Conservation (phyloP, 1,284 basidiomycete species). For the Puccinia novopanici region DNA sequence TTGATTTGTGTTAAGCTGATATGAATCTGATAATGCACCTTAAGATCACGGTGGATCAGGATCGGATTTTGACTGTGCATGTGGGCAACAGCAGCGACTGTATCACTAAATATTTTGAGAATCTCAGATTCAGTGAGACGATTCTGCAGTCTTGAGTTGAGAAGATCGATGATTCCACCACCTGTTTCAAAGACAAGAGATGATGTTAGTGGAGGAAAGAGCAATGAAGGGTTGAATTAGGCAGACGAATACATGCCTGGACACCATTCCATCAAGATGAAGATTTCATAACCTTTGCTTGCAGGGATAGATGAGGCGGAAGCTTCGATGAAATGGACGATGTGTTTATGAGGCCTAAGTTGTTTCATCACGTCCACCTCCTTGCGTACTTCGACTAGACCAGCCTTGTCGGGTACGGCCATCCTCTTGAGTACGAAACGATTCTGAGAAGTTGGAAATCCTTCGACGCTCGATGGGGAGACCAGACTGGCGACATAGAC, state of each 20-base stretch:
- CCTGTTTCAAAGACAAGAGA: conserved; percentile 63
- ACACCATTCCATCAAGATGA: conserved; percentile 99
- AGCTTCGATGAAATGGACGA: conserved; percentile 87
- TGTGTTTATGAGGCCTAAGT: conserved; percentile 84
- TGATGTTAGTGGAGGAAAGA: neutral
- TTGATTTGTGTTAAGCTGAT: neutral
- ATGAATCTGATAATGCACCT: conserved; percentile 60
- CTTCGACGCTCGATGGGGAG: conserved; percentile 52
- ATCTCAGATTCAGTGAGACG: conserved; percentile 93
- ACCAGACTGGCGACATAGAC: conserved; percentile 85
- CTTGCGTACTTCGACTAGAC: conserved; percentile 91
- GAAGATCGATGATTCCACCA: conserved; percentile 98
- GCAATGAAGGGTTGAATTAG: conserved; percentile 45
- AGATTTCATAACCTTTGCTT: conserved; percentile 87
- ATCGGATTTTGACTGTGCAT: conserved; percentile 93
- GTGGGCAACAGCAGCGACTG: conserved; percentile 80
- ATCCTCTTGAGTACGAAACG: conserved; percentile 93
- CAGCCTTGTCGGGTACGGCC: conserved; percentile 83
- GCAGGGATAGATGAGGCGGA: conserved; percentile 80
- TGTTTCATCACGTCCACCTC: conserved; percentile 97
- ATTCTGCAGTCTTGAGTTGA: conserved; percentile 92
- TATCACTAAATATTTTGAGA: conserved; percentile 78
- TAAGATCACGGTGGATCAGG: conserved; percentile 93
- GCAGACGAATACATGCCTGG: conserved; percentile 64
- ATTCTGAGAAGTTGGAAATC: conserved; percentile 74